A percentile compares a stretch with the other conserved stretches of the same genome.
Conservation (phyloP, 2,329 filamentous ascomycete species). For the Trichophyton mentagrophytes region DNA sequence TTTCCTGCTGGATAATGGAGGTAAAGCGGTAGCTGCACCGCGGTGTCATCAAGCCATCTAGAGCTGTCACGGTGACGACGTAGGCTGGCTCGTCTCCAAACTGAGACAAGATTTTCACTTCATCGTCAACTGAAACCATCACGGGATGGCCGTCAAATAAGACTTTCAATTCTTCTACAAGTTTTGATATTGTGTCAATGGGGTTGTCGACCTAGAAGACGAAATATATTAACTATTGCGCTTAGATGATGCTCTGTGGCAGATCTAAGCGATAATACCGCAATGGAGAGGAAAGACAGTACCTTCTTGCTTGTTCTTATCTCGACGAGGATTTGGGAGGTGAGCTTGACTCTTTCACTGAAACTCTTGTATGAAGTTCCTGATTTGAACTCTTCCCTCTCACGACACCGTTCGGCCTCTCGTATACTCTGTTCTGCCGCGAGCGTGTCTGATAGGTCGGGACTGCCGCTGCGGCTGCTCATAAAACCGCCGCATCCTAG, state of each 20-base stretch:
- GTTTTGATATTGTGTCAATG: not conserved
- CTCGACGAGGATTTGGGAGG: constrained; percentile 51
- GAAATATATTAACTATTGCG: not conserved
- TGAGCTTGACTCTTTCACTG: constrained; percentile 39
- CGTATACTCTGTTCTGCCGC: not conserved
- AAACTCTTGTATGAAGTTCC: constrained; percentile 27
- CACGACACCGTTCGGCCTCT: not conserved
- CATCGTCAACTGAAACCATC: constrained; percentile 52
- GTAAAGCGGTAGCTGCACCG: constrained; percentile 72
- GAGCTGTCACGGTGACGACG: constrained; percentile 57
- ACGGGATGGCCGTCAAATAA: not conserved
- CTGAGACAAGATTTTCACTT: constrained; percentile 58
- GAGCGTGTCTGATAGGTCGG: not conserved
- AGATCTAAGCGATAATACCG: not conserved
- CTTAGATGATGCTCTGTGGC: not conserved
- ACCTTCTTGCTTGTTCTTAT: constrained; percentile 53
- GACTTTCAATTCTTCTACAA: not conserved
- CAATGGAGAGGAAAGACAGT: constrained; percentile 8
- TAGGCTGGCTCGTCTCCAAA: constrained; percentile 67
- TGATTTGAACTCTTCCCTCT: too few relatives aligned
- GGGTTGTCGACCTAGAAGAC: not conserved
- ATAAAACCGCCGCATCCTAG: not conserved
- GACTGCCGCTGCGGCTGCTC: not conserved
- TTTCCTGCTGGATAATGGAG: constrained; percentile 60
- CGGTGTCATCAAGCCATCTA: constrained; percentile 55